Base-by-base conservation (phyloP, 2,329 filamentous ascomycete species). In the Aspergillus sp. region DNA sequence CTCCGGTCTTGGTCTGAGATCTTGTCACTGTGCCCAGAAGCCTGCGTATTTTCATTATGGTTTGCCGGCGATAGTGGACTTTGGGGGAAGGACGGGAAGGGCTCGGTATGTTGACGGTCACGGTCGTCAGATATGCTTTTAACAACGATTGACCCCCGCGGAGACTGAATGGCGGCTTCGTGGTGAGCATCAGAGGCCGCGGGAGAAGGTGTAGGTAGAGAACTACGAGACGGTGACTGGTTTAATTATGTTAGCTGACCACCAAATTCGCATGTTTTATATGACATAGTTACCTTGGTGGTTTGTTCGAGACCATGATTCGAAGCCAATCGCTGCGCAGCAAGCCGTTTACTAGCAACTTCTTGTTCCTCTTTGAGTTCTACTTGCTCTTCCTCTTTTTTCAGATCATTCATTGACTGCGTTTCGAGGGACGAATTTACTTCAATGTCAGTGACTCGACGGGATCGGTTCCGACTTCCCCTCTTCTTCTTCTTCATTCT, bases 331-430 rank as follows among this genome's bases (percentile, higher is more conserved):
- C 72, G 69, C 32, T 74, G 72, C 3, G 81, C 81, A 40, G 76
- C 76, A 34, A 72, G 66, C 33, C 81, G 68, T 55, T 73, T 79
- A 42, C 71, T 68, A 46, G 74, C 66, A 28, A 83, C 66, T 34
- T 74, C 71, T 3, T 65, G 63, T 57, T 84, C 81, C 58, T 85
- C 79, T 57, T 81, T 68, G 32, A 66, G 55, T 42, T 70, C 73
- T 0, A 75, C 61, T 29, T 65, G 67, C 26, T 78, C 75, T 58
- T 84, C 81, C 63, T 84, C 78, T 32, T 69, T 69, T 55, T 76
- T 74, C 8, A 83, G 59, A 45, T 81, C 78, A 4, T 65, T 68
- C 40, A 83, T 65, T 2, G 77, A 75, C 0, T 76, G 70, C 2
- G 71, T 64, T 36, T 67, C 59, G 19, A 58, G 48, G 12, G 56